Evolutionary conservation across 2,329 filamentous ascomycete species (phyloP).

Genomic region (Colletotrichum sojae): DNA sequence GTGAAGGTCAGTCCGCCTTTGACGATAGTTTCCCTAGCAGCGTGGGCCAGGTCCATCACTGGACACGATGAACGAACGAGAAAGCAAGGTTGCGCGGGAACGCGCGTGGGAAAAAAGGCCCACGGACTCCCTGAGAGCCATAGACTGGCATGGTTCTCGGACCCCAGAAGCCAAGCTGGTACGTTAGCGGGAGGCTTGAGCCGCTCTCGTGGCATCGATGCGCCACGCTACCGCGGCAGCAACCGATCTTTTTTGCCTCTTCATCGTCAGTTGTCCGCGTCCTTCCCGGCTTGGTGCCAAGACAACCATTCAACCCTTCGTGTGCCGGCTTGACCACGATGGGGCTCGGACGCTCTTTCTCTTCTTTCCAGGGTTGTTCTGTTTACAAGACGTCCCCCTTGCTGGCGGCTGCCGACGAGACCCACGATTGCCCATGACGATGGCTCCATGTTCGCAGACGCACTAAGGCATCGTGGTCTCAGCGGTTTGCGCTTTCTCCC

Average conservation of each 20-base stretch:
- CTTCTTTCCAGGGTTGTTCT: neutral
- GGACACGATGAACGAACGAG: neutral
- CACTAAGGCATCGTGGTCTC: constrained; percentile 25
- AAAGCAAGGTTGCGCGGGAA: neutral
- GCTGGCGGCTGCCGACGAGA: neutral
- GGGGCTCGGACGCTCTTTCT: constrained; percentile 23
- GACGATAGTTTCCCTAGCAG: no score
- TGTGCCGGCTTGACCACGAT: neutral
- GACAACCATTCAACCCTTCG: constrained; percentile 1
- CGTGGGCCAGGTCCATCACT: no score
- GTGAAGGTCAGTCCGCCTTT: no score
- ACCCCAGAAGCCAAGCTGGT: neutral
- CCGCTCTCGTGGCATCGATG: constrained; percentile 28
- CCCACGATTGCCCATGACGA: constrained; percentile 17
- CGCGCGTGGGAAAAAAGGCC: neutral
- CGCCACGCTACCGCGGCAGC: constrained; percentile 23
- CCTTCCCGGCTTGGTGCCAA: constrained; percentile 4
- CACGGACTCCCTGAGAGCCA: constrained; percentile 15
- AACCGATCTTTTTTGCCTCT: neutral
- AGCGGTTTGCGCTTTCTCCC: constrained; percentile 30
- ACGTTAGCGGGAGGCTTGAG: constrained; percentile 35
- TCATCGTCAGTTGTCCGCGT: neutral
- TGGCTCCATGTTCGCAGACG: neutral
- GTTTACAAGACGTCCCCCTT: neutral
- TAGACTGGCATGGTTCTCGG: neutral